Base-by-base conservation (phyloP, 1,284 basidiomycete genomes). In the Boletus mariae region DNA sequence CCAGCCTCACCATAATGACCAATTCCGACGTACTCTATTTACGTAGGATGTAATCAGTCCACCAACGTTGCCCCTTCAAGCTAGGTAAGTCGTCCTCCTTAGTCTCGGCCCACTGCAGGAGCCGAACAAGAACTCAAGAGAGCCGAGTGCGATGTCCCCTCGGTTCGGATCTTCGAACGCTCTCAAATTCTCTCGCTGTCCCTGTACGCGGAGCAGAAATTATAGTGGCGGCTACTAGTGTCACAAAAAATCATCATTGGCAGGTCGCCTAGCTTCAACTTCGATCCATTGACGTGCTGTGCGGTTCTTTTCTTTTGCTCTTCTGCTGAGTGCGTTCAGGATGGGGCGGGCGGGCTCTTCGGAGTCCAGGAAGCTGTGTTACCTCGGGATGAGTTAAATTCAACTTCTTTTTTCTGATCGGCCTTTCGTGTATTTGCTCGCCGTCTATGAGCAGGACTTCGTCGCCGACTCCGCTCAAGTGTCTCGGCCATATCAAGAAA, bases 81-180 rank as follows among this genome's bases (percentile, higher is more conserved):
- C 28, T 9, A 29, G 28, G 28, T 29, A 29, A 4, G 31, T 13
- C 12, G 31, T 32, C 31, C 17, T 20, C n/a, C 17, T 10, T 17
- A 38, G 37, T 8, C 35, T 37, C n/a, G 29, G 31, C 2, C 12
- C 31, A 29, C 13, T 38, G 25, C 23, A 37, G 32, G 23, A 45
- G 35, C 45, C 45, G 43, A 49, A 32, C 28, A 12, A 29, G 3
- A 34, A 31, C 37, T 13, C 15, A 26, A 37, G 25, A 17, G 20
- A 37, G 45, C n/a, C 17, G 31, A 31, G 20, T 23, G 9, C 12
- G 40, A 35, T 32, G 32, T 57, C n/a, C 31, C 46, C 48, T 49
- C 48, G 51, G 55, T 38, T 61, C 51, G 61, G 44, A 49, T 45
- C 31, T 44, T 62, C 47, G 15, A 28, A 31, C 15, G 6, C 34